Conservation (phyloP, 257 asterid species). For the Phtheirospermum japonicum region DNA sequence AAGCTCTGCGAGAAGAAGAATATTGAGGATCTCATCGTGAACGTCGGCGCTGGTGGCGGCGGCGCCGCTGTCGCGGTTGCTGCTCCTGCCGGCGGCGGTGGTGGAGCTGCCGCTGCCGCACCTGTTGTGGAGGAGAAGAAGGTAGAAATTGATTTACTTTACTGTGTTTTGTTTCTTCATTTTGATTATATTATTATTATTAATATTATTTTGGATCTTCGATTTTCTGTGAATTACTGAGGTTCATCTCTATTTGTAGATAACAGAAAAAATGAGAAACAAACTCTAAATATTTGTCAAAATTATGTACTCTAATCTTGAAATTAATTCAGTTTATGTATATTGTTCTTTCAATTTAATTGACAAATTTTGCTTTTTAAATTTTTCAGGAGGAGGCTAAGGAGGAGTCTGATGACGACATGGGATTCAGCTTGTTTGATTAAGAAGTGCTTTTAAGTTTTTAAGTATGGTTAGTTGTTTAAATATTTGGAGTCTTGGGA, state of each 20-base stretch:
- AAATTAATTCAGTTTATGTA: too few relatives aligned
- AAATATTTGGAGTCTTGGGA: neutral
- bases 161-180: neutral
- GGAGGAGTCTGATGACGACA: constrained; percentile 56
- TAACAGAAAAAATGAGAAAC: too few relatives aligned
- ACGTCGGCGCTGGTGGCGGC: constrained; percentile 71
- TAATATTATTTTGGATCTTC: too few relatives aligned
- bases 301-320: too few relatives aligned
- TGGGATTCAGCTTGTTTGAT: constrained; percentile 55
- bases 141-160: constrained; percentile 24
- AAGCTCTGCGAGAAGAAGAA: constrained; percentile 73
- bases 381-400: constrained; percentile 48
- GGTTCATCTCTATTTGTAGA: too few relatives aligned
- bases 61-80: constrained; percentile 49
- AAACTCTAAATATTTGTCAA: too few relatives aligned
- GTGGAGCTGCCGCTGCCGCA: constrained; percentile 59
- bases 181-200: neutral
- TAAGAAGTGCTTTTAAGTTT: constrained; percentile 22
- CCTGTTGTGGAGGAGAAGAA: constrained; percentile 53
- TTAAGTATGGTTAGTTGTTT: constrained; percentile 1
- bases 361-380: neutral
- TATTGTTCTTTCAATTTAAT: too few relatives aligned
- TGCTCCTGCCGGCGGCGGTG: constrained; percentile 41
- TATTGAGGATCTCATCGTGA: constrained; percentile 54
- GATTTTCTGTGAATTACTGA: neutral